A percentile compares a stretch with the other conserved stretches of the same genome.
Evolutionary conservation across 164 flowering plant genomes (phyloP).

Genomic region (Aristolochia californica): DNA sequence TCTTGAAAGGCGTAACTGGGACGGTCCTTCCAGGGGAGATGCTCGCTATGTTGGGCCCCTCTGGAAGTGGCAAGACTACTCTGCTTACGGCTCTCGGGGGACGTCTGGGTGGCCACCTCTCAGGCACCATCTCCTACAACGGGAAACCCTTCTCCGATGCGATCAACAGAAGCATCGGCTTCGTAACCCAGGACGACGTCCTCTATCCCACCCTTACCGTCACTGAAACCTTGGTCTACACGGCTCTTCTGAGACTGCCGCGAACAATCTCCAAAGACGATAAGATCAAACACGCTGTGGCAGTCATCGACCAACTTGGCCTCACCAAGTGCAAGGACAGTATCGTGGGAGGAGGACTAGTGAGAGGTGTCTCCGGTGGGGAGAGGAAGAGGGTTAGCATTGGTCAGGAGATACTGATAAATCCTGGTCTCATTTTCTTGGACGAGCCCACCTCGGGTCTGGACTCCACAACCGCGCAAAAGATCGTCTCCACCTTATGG

Average conservation of each 20-base stretch:
- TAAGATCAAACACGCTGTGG: slow-evolving; percentile 39
- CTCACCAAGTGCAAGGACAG: slow-evolving; percentile 46
- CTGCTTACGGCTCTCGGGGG: slow-evolving; percentile 67
- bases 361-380: slow-evolving; percentile 26
- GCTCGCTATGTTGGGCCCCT: slow-evolving; percentile 80
- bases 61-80: slow-evolving; percentile 88
- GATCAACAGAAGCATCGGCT: slow-evolving; percentile 57
- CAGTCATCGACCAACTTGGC: slow-evolving; percentile 41
- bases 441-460: slow-evolving; percentile 88
- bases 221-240: slow-evolving; percentile 55
- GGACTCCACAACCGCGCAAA: slow-evolving; percentile 64
- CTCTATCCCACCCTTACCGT: slow-evolving; percentile 65
- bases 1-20: slow-evolving; percentile 55
- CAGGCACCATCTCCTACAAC: slow-evolving; percentile 56
- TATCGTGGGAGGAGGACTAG: slow-evolving; percentile 24
- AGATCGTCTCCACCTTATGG: slow-evolving; percentile 49
- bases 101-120: slow-evolving; percentile 31
- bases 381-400: slow-evolving; percentile 35
- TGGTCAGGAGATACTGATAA: slow-evolving; percentile 72
- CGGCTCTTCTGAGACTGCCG: slow-evolving; percentile 67
- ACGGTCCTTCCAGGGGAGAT: slow-evolving; percentile 62
- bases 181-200: slow-evolving; percentile 73
- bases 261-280: slow-evolving; percentile 30
- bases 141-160: slow-evolving; percentile 37
- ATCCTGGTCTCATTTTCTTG: slow-evolving; percentile 57